These are phyloP conservation scores for Apophysomyces ossiformis DNA, from an alignment of 371 early-diverging fungal genomes.

Conservation along the genomic window DNA sequence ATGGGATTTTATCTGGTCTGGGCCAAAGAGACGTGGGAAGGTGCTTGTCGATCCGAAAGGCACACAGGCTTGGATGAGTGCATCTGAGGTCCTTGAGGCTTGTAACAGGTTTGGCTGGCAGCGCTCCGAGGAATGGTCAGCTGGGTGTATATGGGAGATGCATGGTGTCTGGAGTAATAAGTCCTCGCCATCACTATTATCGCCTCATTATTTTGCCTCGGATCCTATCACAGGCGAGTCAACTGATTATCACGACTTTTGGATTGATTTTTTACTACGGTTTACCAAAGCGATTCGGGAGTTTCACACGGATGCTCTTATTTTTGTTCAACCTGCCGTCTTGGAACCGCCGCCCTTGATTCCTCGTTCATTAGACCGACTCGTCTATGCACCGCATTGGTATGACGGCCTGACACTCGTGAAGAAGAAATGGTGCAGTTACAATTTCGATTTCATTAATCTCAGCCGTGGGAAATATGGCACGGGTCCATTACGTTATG, in stretches of 20 bases:
- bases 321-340: conserved; percentile 75
- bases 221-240: conserved; percentile 50
- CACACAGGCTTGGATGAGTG: conserved; percentile 57
- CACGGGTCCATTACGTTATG: conserved; percentile 49
- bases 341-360: conserved; percentile 61
- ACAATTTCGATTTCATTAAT: conserved; percentile 70
- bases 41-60: conserved; percentile 55
- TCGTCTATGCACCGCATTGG: conserved; percentile 79
- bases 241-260: conserved; percentile 54
- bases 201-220: conserved; percentile 61
- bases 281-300: conserved; percentile 51
- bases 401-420: conserved; percentile 76
- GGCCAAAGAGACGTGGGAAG: conserved; percentile 52
- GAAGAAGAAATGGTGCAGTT: conserved; percentile 70
- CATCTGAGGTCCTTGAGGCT: conserved; percentile 35
- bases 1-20: conserved; percentile 64
- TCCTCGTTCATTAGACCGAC: conserved; percentile 41
- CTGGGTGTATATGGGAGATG: conserved; percentile 70
- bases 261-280: conserved; percentile 57
- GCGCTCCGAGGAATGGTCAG: conserved; percentile 42
- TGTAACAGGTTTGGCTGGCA: conserved; percentile 54
- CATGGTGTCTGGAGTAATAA: conserved; percentile 71
- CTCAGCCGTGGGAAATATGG: conserved; percentile 68
- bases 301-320: conserved; percentile 53
- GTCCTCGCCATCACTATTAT: conserved; percentile 29